Evolutionary conservation across 495 filamentous ascomycete species (phyloP).

Genomic region (Sabuloglossum arenarium): DNA sequence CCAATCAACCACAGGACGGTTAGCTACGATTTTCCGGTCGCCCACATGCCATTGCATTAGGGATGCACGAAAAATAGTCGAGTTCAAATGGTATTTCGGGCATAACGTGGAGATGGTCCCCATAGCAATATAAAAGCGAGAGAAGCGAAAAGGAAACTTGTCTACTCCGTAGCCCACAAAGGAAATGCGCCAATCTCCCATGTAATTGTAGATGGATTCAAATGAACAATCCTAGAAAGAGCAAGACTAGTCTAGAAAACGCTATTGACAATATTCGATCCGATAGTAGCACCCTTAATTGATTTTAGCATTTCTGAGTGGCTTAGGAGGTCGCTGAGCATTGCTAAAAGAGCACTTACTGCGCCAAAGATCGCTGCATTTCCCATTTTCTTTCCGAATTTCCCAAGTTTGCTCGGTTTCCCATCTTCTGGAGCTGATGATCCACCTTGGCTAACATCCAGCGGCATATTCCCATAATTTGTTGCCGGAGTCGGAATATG

Average conservation of each 20-base stretch:
- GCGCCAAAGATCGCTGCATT: slow-evolving; percentile 40
- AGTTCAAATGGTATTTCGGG: too few relatives aligned
- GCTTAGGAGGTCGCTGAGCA: slow-evolving; percentile 5
- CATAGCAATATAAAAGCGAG: too few relatives aligned
- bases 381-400: slow-evolving; percentile 59
- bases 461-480: slow-evolving; percentile 25
- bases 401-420: slow-evolving; percentile 30
- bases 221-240: slow-evolving; percentile 21
- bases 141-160: background rate
- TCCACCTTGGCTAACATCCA: slow-evolving; percentile 16
- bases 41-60: too few relatives aligned
- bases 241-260: slow-evolving; percentile 42
- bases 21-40: too few relatives aligned
- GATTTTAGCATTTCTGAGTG: slow-evolving; percentile 31
- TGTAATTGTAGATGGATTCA: slow-evolving; percentile 46
- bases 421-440: slow-evolving; percentile 15
- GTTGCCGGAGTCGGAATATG: background rate
- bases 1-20: too few relatives aligned
- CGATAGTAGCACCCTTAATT: slow-evolving; percentile 76
- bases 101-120: too few relatives aligned
- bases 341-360: slow-evolving; percentile 6
- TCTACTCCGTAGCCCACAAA: too few relatives aligned
- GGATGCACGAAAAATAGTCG: too few relatives aligned
- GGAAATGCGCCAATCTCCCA: slow-evolving; percentile 52
- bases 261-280: slow-evolving; percentile 75